Conservation (phyloP, 1,284 basidiomycete genomes). For the Fomitopsis schrenkii region DNA sequence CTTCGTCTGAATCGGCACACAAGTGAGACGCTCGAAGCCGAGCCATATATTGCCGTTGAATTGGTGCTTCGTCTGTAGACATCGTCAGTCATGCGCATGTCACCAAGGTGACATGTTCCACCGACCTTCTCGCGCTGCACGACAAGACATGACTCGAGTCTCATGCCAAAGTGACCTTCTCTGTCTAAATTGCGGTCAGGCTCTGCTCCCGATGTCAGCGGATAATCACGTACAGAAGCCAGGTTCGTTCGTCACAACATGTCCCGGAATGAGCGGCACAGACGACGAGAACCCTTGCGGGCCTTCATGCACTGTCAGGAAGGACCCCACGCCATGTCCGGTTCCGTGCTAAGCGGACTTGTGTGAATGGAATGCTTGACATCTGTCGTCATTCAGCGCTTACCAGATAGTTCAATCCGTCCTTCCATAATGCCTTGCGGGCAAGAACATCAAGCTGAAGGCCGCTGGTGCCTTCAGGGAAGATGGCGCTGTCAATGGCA, state of each 20-base stretch:
- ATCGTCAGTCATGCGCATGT: neutral
- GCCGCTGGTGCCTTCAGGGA: slow-evolving; percentile 86
- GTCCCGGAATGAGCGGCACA: slow-evolving; percentile 71
- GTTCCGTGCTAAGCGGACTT: slow-evolving; percentile 64
- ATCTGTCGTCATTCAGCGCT: slow-evolving; percentile 20
- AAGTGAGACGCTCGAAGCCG: slow-evolving; percentile 85
- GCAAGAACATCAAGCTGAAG: slow-evolving; percentile 82
- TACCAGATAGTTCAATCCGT: slow-evolving; percentile 81
- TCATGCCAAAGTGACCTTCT: slow-evolving; percentile 82
- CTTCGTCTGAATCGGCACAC: slow-evolving; percentile 90
- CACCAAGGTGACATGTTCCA: slow-evolving; percentile 5
- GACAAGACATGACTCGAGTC: slow-evolving; percentile 82
- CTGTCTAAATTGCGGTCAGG: slow-evolving; percentile 49
- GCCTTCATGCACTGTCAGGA: slow-evolving; percentile 77
- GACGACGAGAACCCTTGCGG: slow-evolving; percentile 67
- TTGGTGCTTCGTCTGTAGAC: slow-evolving; percentile 59
- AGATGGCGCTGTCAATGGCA: slow-evolving; percentile 84
- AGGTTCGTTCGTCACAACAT: slow-evolving; percentile 87
- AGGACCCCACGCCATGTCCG: slow-evolving; percentile 81
- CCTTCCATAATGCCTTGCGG: slow-evolving; percentile 82
- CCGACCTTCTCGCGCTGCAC: slow-evolving; percentile 68
- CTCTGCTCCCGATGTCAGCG: slow-evolving; percentile 1
- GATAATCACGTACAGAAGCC: slow-evolving; percentile 64
- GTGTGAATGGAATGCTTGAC: neutral
- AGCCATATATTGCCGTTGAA: slow-evolving; percentile 78